Base-by-base conservation (phyloP, 2,329 filamentous ascomycete species). In the Pseudogymnoascus sp. region DNA sequence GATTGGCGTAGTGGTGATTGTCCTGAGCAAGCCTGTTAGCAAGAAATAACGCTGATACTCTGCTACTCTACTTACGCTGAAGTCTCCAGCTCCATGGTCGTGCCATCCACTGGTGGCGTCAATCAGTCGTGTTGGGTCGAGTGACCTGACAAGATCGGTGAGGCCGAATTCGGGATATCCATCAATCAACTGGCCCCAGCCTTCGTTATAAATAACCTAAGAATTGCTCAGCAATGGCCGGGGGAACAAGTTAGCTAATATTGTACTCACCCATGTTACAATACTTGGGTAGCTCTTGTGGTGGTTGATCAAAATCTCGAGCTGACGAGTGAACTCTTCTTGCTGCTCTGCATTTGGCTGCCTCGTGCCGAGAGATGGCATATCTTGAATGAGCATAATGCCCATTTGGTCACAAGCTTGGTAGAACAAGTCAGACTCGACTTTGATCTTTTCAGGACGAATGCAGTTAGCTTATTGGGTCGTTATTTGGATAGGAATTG, bases 1-100 rank as follows among this genome's bases (percentile, higher is more conserved):
- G 85, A 43, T 83, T 86, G 0, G 87, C 84, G 71, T 90, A 90
- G 71, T 90, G 85, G 67, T 90, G 87, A 67, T 89, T 90, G 64
- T 90, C 87, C 74, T 82, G 65, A 2, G 31, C 9, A 11, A 3
- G 4, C 34, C 18, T 4, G 18, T 23, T 21, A 11, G 36, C 3
- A 34, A 31, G 3, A 40, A 7, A 23, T 1, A 37, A 64, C 67
- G 9, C 49, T 3, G 9, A 34, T 31, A 18, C n/a, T 34, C 2
- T 18, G 49, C 49, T 12, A 2, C 34, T 31, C 7, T 56, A 31
- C 49, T 56, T 9, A 74, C 74, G 37, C 77, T 80, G 65, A 80
- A 89, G 69, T 90, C 87, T 0, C 88, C 88, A 1, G 81, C 85
- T 0, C 86, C 86, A 23, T 89, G 85, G 62, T 90, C 88, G 31